These are phyloP conservation scores for Harrya chromipes DNA, from an alignment of 768 basidiomycete genomes.

Conservation along the genomic window DNA sequence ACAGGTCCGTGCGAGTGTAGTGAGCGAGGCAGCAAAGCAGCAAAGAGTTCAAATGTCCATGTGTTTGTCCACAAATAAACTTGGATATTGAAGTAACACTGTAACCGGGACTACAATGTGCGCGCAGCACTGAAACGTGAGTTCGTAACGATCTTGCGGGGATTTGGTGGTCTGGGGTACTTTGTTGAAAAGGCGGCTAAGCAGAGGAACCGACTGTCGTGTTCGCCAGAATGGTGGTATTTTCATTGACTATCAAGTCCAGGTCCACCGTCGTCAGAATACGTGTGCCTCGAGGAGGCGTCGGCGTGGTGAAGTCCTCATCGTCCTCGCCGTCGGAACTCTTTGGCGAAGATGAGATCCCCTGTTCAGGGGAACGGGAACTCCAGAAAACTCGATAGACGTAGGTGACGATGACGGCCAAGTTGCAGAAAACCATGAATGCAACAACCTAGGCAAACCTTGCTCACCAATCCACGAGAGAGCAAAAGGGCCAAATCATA, in stretches of 20 bases:
- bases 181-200: too few relatives aligned
- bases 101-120: too few relatives aligned
- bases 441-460: not conserved
- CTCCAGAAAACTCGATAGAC: not conserved
- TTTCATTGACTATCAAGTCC: not conserved
- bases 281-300: not conserved
- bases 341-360: not conserved
- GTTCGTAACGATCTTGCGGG: too few relatives aligned
- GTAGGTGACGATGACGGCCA: constrained; percentile 1
- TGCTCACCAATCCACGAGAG: not conserved
- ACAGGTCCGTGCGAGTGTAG: too few relatives aligned
- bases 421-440: not conserved
- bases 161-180: too few relatives aligned
- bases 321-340: not conserved
- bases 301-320: constrained; percentile 7
- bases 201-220: too few relatives aligned
- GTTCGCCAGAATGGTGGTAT: too few relatives aligned
- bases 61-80: too few relatives aligned
- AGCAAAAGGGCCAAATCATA: not conserved
- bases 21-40: too few relatives aligned
- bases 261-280: constrained; percentile 10
- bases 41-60: too few relatives aligned
- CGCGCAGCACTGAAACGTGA: too few relatives aligned
- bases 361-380: not conserved
- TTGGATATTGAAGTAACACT: too few relatives aligned